Base-by-base conservation (phyloP, 306 rosid genomes). In the Carpinus viminea region DNA sequence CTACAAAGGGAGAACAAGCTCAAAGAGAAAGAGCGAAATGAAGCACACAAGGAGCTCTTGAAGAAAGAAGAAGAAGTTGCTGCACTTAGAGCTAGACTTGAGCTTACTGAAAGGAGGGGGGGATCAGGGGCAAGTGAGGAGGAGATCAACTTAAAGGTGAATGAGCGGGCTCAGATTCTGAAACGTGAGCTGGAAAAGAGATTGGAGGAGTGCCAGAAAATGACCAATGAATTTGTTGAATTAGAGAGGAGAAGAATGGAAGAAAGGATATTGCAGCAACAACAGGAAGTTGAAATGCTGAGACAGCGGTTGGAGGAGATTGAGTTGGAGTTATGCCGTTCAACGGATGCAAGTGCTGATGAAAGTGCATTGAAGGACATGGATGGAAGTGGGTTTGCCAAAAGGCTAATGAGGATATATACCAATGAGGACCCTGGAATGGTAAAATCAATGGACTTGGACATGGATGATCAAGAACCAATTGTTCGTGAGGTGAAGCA, bases 361-460 rank as follows among this genome's bases (percentile, higher is more conserved):
- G 91, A 47, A 50, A 83, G 69, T 31, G 84, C 74, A 46, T 74
- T 84, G 8, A 89, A 83, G 84, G 94, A 91, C 16, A 78, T 77
- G 70, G 98, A 90, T 72, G 81, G 93, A 68, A 88, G 83, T 66
- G 90, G 97, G 64, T 85, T 96, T 68, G 91, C 79, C 41, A 89
- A 74, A 76, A 90, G 93, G 85, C 83, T 96, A 43, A 13, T 96
- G 76, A 88, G 90, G 54, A 77, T 93, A 8, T 91, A 91, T 89
- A 82, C 87, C 68, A 95, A 89, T 74, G 90, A 81, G 83, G 96
- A 90, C 61, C 91, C 87, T 46, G 88, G 88, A 76, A 96, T 90
- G 97, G 97, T 94, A 54, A 92, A 93, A 85, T 93, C 98, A 9
- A 92, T 94, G 98, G 99, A 96, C 76, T 84, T 96, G 83, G 99